Conservation (phyloP, 768 basidiomycete species). For the Phylloporus sp. region DNA sequence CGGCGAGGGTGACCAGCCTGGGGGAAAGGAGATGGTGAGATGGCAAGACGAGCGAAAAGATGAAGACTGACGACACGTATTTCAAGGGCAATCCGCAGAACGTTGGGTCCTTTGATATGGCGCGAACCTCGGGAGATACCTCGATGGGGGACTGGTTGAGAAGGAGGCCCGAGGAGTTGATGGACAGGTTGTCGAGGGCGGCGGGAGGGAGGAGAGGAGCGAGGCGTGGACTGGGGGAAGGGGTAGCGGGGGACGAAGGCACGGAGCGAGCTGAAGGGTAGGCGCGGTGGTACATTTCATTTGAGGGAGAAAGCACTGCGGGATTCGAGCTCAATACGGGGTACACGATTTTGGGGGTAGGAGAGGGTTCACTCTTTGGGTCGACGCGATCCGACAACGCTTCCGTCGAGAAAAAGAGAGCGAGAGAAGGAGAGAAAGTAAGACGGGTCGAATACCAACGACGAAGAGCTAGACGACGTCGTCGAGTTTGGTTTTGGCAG, state of each 20-base stretch:
- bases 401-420: conserved; percentile 2
- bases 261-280: conserved; percentile 52
- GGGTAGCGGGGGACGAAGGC: conserved; percentile 34
- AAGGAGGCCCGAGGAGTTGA: conserved; percentile 34
- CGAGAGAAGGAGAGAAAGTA: background rate
- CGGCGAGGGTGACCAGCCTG: conserved; percentile 75
- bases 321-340: conserved; percentile 14
- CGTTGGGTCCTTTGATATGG: conserved; percentile 37
- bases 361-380: conserved; percentile 21
- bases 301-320: conserved; percentile 31
- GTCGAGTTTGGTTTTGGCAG: conserved; percentile 8
- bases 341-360: background rate
- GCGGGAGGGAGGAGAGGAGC: conserved; percentile 51
- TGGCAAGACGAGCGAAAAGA: background rate
- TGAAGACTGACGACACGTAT: conserved; percentile 66
- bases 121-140: conserved; percentile 29
- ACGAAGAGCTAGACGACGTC: background rate
- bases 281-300: conserved; percentile 61
- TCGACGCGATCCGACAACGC: conserved; percentile 9
- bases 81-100: conserved; percentile 71
- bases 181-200: conserved; percentile 37
- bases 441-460: background rate
- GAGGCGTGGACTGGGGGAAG: conserved; percentile 36
- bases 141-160: conserved; percentile 33
- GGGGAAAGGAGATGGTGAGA: conserved; percentile 3